Base-by-base conservation (phyloP, 305 asterid genomes). In the Ilex paraguariensis region DNA sequence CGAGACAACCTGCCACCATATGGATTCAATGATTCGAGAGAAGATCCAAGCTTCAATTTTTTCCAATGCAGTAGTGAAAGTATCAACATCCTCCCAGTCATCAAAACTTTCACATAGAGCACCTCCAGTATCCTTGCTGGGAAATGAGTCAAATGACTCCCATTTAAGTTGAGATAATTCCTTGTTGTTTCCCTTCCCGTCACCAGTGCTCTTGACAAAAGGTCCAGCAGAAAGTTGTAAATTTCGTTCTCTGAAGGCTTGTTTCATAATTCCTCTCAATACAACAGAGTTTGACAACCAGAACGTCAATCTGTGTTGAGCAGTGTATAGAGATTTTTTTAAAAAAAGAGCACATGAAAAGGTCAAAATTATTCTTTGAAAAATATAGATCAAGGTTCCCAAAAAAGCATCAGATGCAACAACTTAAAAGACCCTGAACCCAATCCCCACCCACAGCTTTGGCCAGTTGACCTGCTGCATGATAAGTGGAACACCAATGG, bases 1-100 rank as follows among this genome's bases (percentile, higher is more conserved):
- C 9, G 21, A 44, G 56, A 28, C 52, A 66, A 88, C 95, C 96
- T 86, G 97, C 97, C 97, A 90, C 97, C 97, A 90, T 56, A 90
- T 73, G 60, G 95, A 90, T 82, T 90, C 95, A 16, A 87, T 74
- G 61, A 85, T 83, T 68, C 87, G 81, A 17, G 84, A 78, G 82
- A 87, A 84, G 69, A 90, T 87, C 97, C 95, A 90, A 53, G 80
- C 67, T 56, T 87, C 95, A 42, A 83, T 81, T 66, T 66, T 90
- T 73, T 84, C 87, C 54, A 90, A 82, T 33, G 95, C 87, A 75
- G 70, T 73, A 62, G 61, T 63, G 70, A 87, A 75, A n/a, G 74
- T 69, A 55, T 15, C 68, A 67, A 86, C 82, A 71, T 81, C 73
- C 70, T 81, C 91, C 91, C 84, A 81, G 58, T 85, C 79, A 54